Conservation (phyloP, 108 stramenopile species). For the Skeletonema menzelii region DNA sequence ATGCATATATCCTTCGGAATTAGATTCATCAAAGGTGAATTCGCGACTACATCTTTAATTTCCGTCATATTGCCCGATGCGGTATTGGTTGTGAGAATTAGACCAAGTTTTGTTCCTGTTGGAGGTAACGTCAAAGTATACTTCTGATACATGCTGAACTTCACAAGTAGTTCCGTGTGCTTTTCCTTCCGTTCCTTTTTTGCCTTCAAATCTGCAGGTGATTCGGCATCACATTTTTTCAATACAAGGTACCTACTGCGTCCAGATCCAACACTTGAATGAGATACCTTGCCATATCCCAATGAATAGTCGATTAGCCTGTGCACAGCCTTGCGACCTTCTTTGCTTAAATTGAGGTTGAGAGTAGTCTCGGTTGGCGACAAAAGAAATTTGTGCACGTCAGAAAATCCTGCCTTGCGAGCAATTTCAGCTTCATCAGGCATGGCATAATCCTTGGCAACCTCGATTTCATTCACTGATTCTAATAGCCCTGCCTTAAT, state of each 20-base stretch:
- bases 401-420: background rate
- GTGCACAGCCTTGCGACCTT: background rate
- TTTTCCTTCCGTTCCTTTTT: background rate
- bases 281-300: background rate
- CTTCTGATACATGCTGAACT: background rate
- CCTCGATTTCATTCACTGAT: background rate
- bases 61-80: background rate
- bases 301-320: background rate
- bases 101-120: background rate
- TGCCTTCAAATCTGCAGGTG: background rate
- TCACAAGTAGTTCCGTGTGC: background rate
- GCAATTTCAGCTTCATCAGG: background rate
- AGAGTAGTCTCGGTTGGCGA: background rate
- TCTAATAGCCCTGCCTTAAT: background rate
- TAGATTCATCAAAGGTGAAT: background rate
- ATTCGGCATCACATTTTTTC: background rate
- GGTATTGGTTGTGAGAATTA: background rate
- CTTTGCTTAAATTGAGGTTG: background rate
- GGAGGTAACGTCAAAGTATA: background rate
- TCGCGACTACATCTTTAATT: background rate
- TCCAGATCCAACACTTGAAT: background rate
- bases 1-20: background rate
- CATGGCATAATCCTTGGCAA: background rate
- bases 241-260: background rate
- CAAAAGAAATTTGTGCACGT: background rate